phyloP scores from a whole-genome alignment of 2,329 filamentous ascomycete genomes.

The Pyricularia grisea region DNA sequence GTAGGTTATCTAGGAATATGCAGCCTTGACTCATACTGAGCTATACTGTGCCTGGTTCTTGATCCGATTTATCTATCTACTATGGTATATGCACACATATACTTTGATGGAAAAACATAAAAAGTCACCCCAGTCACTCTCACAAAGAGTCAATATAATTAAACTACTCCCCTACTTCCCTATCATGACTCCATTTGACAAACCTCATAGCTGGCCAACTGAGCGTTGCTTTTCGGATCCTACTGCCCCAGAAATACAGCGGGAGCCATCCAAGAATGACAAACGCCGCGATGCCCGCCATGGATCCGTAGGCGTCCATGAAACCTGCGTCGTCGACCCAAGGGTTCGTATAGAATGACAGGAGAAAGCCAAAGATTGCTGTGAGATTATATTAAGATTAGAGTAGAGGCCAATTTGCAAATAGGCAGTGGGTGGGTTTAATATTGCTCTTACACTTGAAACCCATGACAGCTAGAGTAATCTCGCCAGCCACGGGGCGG shows the following conservation, averaged over 20 bases:
- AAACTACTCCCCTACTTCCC: constrained; percentile 45
- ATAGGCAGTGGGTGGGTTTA: not conserved
- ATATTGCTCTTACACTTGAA: constrained; percentile 37
- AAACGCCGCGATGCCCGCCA: constrained; percentile 42
- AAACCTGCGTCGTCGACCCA: constrained; percentile 45
- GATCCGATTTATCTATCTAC: no score
- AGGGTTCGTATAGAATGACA: constrained; percentile 51
- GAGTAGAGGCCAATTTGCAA: not conserved
- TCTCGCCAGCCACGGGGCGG: constrained; percentile 46
- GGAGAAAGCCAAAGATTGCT: constrained; percentile 47
- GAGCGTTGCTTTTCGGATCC: constrained; percentile 35
- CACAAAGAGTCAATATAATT: not conserved
- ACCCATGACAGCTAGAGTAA: constrained; percentile 40
- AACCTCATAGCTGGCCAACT: constrained; percentile 35
- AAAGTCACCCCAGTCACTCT: no score
- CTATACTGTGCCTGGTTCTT: no score
- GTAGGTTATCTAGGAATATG: no score
- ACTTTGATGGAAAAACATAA: not conserved
- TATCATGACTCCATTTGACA: constrained; percentile 40
- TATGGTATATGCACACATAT: no score
- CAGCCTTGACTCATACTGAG: no score
- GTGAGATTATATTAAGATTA: not conserved
- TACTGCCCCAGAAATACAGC: constrained; percentile 41
- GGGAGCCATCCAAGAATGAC: constrained; percentile 38
- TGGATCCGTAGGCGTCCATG: constrained; percentile 40